A percentile compares a stretch with the other conserved stretches of the same genome.
phyloP scores from a whole-genome alignment of 1,284 basidiomycete genomes.

The Tremellales sp. region DNA sequence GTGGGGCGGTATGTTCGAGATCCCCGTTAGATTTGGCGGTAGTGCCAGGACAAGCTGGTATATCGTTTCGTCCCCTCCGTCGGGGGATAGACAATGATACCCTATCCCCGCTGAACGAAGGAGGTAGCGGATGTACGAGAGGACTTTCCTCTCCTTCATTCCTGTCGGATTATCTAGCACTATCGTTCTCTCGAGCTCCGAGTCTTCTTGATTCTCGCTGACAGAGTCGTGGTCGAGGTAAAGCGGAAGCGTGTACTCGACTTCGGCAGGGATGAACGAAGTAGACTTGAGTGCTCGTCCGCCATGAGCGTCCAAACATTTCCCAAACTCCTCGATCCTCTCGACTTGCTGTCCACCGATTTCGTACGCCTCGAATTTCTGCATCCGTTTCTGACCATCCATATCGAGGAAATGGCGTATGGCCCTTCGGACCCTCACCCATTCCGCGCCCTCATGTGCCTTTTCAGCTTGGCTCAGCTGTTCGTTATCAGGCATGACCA shows the following conservation, averaged over 20 bases:
- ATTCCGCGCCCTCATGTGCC: constrained; percentile 25
- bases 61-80: constrained; percentile 5
- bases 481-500: constrained; percentile 3
- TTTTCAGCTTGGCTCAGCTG: constrained; percentile 12
- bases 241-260: constrained; percentile 52
- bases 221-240: constrained; percentile 15
- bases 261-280: constrained; percentile 49
- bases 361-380: constrained; percentile 47
- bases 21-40: background rate
- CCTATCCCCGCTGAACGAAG: constrained; percentile 54
- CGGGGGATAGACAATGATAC: constrained; percentile 49
- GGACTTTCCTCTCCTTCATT: constrained; percentile 42
- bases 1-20: background rate
- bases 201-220: background rate
- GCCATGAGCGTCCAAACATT: constrained; percentile 1
- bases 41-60: constrained; percentile 36
- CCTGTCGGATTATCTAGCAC: constrained; percentile 43
- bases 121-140: constrained; percentile 52
- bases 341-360: constrained; percentile 25
- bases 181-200: constrained; percentile 7
- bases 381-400: constrained; percentile 51
- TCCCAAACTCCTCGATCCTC: constrained; percentile 22
- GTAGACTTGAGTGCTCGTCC: constrained; percentile 53
- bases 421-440: constrained; percentile 46
- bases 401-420: constrained; percentile 51